These are phyloP conservation scores for Sisymbrium altissimum DNA, from an alignment of 345 rosid species.

Conservation along the genomic window DNA sequence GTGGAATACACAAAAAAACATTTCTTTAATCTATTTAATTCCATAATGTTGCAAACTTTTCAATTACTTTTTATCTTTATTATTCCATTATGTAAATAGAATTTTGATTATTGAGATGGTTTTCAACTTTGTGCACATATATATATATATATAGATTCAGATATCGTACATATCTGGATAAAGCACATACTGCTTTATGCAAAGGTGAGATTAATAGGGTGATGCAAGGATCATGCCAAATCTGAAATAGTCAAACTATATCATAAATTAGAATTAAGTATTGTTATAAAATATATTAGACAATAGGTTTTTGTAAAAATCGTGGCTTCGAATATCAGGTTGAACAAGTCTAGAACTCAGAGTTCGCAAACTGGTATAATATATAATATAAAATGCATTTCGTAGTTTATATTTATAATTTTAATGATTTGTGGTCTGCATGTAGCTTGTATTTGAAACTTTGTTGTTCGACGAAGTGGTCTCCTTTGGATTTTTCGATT, in stretches of 20 bases:
- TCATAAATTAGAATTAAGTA: neutral
- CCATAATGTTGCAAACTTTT: neutral
- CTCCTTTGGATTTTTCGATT: neutral
- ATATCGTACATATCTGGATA: conserved; percentile 3
- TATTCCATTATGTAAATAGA: neutral
- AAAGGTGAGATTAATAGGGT: conserved; percentile 20
- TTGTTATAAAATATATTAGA: neutral
- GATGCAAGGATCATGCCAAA: conserved; percentile 32
- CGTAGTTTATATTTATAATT: neutral
- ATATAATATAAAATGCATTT: neutral
- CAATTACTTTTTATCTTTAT: neutral
- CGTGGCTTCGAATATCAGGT: conserved; percentile 35
- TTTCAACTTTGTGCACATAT: neutral
- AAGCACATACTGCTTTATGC: conserved; percentile 17
- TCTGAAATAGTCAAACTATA: conserved; percentile 21
- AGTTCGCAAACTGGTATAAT: neutral
- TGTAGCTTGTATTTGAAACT: conserved; percentile 24
- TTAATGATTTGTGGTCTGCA: conserved; percentile 28
- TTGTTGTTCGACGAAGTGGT: conserved; percentile 8
- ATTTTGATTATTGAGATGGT: neutral
- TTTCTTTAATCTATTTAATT: neutral
- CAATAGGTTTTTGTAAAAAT: conserved; percentile 8
- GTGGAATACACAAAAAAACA: neutral
- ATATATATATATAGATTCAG: no score
- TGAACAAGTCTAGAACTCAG: conserved; percentile 23